Evolutionary conservation across 2,329 filamentous ascomycete species (phyloP).

Genomic region (Ampelomyces quisqualis): DNA sequence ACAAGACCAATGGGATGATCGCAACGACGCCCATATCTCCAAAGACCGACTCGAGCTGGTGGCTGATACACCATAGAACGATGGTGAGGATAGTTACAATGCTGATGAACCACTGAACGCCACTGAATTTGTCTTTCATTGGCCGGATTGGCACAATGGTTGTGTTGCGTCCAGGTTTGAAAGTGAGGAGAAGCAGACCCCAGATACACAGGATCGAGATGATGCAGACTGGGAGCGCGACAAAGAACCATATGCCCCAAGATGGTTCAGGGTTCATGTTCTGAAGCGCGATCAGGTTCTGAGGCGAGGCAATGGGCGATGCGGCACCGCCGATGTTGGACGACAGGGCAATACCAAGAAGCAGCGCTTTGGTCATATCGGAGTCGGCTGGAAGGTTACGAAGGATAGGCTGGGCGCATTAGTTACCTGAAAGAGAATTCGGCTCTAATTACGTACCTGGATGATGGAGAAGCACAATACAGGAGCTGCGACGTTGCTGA

Average conservation of each 20-base stretch:
- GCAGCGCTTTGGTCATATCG: conserved; percentile 89
- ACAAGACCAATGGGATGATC: conserved; percentile 91
- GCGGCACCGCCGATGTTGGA: conserved; percentile 96
- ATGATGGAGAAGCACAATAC: conserved; percentile 98
- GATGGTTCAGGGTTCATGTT: conserved; percentile 92
- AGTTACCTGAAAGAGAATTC: background rate
- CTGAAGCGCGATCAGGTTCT: conserved; percentile 94
- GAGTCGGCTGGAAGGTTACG: conserved; percentile 89
- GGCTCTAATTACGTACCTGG: conserved; percentile 61
- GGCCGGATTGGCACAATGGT: conserved; percentile 89
- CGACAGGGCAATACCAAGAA: conserved; percentile 90
- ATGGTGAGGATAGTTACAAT: conserved; percentile 83
- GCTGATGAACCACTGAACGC: conserved; percentile 90
- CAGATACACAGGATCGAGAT: conserved; percentile 87
- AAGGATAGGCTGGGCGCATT: conserved; percentile 72
- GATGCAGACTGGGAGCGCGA: conserved; percentile 88
- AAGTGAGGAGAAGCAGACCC: conserved; percentile 79
- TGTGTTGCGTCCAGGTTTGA: conserved; percentile 80
- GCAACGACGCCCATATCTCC: conserved; percentile 99
- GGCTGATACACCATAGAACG: conserved; percentile 84
- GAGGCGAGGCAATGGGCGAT: conserved; percentile 93
- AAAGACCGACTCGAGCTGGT: conserved; percentile 83
- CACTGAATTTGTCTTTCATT: conserved; percentile 83
- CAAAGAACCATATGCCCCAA: conserved; percentile 97
- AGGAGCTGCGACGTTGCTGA: conserved; percentile 95